phyloP scores from a whole-genome alignment of 108 stramenopile genomes.

The Cyclostephanos invisitatus region DNA sequence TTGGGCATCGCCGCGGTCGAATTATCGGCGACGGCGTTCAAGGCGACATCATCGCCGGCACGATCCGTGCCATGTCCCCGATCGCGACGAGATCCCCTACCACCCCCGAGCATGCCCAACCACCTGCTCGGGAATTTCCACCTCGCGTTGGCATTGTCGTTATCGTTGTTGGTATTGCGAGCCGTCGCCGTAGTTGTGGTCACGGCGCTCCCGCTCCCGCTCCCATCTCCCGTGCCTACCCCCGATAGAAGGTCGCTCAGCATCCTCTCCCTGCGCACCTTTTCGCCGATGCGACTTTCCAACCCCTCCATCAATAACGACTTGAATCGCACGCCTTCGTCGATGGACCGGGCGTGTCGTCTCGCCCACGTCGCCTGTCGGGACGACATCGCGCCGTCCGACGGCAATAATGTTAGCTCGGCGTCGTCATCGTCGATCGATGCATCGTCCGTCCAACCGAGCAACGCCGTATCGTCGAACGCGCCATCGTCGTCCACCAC shows the following conservation, averaged over 20 bases:
- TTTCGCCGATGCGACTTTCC: slow-evolving; percentile 15
- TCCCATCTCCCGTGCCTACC: no score
- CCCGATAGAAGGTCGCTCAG: slow-evolving; percentile 20
- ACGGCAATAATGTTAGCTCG: no score
- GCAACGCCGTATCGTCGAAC: no score
- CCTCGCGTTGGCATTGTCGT: background rate
- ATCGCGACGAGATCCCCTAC: no score
- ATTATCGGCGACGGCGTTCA: no score
- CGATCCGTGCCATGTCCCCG: background rate
- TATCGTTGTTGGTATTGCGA: no score
- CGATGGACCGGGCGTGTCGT: slow-evolving; percentile 61
- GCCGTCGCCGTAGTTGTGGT: no score
- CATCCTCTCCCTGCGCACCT: slow-evolving; percentile 14
- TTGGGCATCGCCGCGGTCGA: no score
- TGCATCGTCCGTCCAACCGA: no score
- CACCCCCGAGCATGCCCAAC: background rate
- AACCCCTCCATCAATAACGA: slow-evolving; percentile 21
- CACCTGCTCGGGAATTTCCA: background rate
- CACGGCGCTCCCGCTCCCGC: background rate
- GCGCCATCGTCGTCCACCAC: no score
- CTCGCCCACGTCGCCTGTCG: slow-evolving; percentile 43
- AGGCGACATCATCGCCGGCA: background rate
- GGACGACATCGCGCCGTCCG: background rate
- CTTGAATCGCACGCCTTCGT: slow-evolving; percentile 66
- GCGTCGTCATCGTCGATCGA: no score